These are phyloP conservation scores for Blastobotrys attinorum DNA, from an alignment of 805 yeast genomes.

Conservation along the genomic window DNA sequence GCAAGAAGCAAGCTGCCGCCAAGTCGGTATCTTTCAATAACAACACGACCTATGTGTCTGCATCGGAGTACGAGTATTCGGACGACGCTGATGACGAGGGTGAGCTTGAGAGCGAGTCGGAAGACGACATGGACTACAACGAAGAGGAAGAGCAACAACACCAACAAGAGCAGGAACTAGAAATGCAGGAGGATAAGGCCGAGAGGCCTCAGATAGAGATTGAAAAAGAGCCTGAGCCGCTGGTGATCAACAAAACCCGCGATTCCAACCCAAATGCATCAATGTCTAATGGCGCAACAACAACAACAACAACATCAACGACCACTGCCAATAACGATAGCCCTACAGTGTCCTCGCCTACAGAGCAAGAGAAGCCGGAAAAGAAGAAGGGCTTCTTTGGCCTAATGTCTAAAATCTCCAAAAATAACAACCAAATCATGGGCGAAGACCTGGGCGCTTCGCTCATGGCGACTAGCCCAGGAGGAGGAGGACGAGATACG, in stretches of 20 bases:
- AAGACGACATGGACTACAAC: slow-evolving; percentile 6
- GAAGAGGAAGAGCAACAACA: slow-evolving; percentile 3
- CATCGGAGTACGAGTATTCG: slow-evolving; percentile 22
- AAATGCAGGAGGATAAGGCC: slow-evolving; percentile 1
- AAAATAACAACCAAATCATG: slow-evolving; percentile 7
- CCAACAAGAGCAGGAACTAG: slow-evolving; percentile 2
- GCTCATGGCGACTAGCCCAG: slow-evolving; percentile 3
- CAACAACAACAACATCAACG: too few relatives aligned
- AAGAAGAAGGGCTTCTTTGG: slow-evolving; percentile 1
- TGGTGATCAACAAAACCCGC: slow-evolving; percentile 5
- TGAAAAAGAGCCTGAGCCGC: neutral
- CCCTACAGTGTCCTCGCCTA: neutral
- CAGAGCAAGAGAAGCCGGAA: neutral
- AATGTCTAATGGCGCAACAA: neutral
- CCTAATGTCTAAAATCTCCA: neutral
- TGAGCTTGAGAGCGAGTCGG: slow-evolving; percentile 8
- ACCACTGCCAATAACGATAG: too few relatives aligned
- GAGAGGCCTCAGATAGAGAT: neutral
- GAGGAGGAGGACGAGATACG: neutral
- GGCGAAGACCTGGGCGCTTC: slow-evolving; percentile 16
- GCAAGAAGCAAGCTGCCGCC: slow-evolving; percentile 7
- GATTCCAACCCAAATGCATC: neutral
- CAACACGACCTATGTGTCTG: slow-evolving; percentile 18
- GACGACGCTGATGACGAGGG: slow-evolving; percentile 18
- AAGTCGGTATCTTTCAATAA: slow-evolving; percentile 17